phyloP scores from a whole-genome alignment of 1,139 yeast genomes.

The Meyerozyma smithsonii region DNA sequence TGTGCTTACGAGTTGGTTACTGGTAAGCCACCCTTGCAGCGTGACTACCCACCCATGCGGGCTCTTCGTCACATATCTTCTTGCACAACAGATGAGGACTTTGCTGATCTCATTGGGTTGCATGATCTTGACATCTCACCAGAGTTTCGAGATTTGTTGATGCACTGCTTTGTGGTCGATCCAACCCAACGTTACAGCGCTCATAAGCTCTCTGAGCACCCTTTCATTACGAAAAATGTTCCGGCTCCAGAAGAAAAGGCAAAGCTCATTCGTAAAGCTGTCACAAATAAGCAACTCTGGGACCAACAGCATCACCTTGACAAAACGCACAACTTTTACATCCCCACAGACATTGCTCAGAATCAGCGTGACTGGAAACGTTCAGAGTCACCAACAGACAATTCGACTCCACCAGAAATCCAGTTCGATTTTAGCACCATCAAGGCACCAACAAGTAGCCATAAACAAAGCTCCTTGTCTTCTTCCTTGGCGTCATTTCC shows the following conservation, averaged over 20 bases:
- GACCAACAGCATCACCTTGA: constrained; percentile 36
- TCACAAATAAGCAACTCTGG: constrained; percentile 37
- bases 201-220: constrained; percentile 51
- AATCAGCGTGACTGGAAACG: constrained; percentile 34
- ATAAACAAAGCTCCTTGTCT: constrained; percentile 8
- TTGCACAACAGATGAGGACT: constrained; percentile 31
- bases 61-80: constrained; percentile 53
- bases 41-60: constrained; percentile 69
- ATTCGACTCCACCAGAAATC: constrained; percentile 10
- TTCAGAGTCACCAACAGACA: constrained; percentile 13
- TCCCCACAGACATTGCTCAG: constrained; percentile 34
- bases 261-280: constrained; percentile 26
- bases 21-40: constrained; percentile 79
- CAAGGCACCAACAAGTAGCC: constrained; percentile 12
- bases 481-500: background rate
- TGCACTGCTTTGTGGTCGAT: constrained; percentile 58
- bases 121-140: constrained; percentile 20
- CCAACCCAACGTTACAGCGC: constrained; percentile 61
- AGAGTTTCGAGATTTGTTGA: constrained; percentile 52
- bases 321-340: constrained; percentile 31
- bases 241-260: constrained; percentile 10
- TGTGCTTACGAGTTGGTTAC: constrained; percentile 80
- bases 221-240: constrained; percentile 40
- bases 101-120: constrained; percentile 27
- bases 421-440: constrained; percentile 38